Evolutionary conservation across 495 filamentous ascomycete genomes (phyloP), one percentile per base, ranked within the genome.

Genomic region (Geopyxis carbonaria): DNA sequence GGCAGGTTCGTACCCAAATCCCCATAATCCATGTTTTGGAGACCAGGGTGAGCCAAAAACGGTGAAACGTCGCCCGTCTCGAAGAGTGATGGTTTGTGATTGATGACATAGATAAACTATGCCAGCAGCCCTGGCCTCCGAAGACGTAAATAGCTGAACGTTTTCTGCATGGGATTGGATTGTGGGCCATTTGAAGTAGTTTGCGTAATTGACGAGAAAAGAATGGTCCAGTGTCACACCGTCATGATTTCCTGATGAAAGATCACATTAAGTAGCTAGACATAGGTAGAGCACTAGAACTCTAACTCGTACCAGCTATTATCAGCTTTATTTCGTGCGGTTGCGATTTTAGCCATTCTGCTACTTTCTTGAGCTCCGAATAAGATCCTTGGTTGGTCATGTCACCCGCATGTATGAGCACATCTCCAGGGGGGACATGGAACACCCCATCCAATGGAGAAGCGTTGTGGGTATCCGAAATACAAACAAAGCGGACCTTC

Each of bases 321-420:
- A 83, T 69, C 34, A 94, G 68, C 57, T 92, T 93, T 45, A 85
- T 65, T 22, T 59, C 58, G 49, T 93, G 83, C 0, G 78, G 75
- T 2, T 85, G 65, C 15, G 61, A 63, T 19, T 60, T 59, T 3
- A 94, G 64, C 86, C 86, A 94, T 57, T 86, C 71, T 15, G 93
- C 58, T 46, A 80, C 72, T 22, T 62, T 66, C 63, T 85, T 78
- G 30, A 95, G 76, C 34, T 81, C 75, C 7, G 64, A 62, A 3
- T 67, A 63, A 13, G 69, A 78, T 35, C 87, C 89, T 23, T 64
- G 66, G 40, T 80, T 78, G 34, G 72, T 71, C 43, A 94, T 59
- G 57, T 95, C 87, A 6, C 87, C 87, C 7, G 82, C 80, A 51
- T 93, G 87, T 33, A 95, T 80, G 5, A 95, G 64, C 19, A 94